Evolutionary conservation across 164 flowering plant species (phyloP).

Genomic region (Litsea cubeba): DNA sequence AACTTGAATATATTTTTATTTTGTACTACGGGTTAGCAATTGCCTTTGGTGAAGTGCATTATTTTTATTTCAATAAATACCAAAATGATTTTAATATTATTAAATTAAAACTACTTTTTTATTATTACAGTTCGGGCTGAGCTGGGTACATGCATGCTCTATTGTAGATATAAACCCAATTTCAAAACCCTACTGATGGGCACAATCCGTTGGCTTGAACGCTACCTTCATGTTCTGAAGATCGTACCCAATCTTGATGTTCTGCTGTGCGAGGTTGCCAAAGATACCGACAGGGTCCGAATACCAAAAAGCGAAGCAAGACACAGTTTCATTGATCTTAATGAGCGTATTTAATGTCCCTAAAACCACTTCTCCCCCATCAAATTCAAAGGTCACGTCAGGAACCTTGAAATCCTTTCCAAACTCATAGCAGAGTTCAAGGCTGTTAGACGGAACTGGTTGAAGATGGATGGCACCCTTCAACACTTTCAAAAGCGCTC

Average conservation of each 20-base stretch:
- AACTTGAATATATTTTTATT: too few species aligned
- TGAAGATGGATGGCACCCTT: constrained; percentile 2
- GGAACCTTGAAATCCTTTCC: constrained; percentile 10
- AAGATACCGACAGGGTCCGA: constrained; percentile 3
- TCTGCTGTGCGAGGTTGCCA: constrained; percentile 30
- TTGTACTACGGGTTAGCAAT: too few species aligned
- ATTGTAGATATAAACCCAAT: too few species aligned
- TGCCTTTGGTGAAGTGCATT: neutral
- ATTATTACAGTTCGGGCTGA: too few species aligned
- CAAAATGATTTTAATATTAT: too few species aligned
- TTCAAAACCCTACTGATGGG: too few species aligned
- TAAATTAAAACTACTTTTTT: too few species aligned
- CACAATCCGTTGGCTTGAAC: too few species aligned
- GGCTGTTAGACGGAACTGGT: neutral
- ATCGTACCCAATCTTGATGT: constrained; percentile 28
- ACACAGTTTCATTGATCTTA: constrained; percentile 10
- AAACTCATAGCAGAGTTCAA: constrained; percentile 17
- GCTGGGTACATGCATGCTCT: too few species aligned
- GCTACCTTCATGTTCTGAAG: constrained; percentile 8
- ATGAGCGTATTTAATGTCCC: constrained; percentile 18
- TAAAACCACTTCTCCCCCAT: constrained; percentile 27
- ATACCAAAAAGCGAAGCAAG: constrained; percentile 7
- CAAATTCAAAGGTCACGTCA: constrained; percentile 23
- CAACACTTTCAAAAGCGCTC: constrained; percentile 10
- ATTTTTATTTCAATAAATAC: too few species aligned